These are phyloP conservation scores for Dryas drummondii DNA, from an alignment of 306 rosid genomes.

Conservation along the genomic window DNA sequence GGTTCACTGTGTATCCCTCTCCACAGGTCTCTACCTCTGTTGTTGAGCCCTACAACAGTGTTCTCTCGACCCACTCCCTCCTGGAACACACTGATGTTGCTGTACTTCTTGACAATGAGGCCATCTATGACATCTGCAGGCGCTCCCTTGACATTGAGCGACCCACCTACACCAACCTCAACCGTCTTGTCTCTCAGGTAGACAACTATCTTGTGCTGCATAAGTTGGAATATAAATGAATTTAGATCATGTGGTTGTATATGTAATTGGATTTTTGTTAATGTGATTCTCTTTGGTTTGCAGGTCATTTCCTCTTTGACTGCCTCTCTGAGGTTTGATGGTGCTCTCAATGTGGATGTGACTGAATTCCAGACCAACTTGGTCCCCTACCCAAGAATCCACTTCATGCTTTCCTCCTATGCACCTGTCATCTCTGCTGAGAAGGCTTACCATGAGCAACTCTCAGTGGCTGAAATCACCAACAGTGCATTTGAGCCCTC, in stretches of 20 bases:
- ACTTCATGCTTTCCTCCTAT: conserved; percentile 94
- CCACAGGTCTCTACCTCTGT: conserved; percentile 96
- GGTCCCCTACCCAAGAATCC: conserved; percentile 93
- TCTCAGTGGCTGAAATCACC: conserved; percentile 87
- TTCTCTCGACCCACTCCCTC: conserved; percentile 92
- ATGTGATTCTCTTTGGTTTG: background rate
- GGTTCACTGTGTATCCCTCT: conserved; percentile 89
- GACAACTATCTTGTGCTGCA: background rate
- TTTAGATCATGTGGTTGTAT: background rate
- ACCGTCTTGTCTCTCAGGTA: conserved; percentile 91
- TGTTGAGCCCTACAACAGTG: conserved; percentile 97
- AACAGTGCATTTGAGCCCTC: conserved; percentile 95
- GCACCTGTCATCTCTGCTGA: conserved; percentile 91
- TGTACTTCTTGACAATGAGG: conserved; percentile 86
- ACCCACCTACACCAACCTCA: conserved; percentile 91
- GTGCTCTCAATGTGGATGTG: conserved; percentile 86
- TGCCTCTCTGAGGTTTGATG: conserved; percentile 86
- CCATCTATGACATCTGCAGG: conserved; percentile 88
- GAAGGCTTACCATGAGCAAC: conserved; percentile 88
- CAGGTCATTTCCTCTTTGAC: conserved; percentile 89
- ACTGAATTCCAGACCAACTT: conserved; percentile 91
- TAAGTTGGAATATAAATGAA: background rate
- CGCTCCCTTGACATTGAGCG: conserved; percentile 93
- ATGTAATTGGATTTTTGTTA: background rate
- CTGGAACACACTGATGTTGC: conserved; percentile 92